These are phyloP conservation scores for Macadamia tetraphylla DNA, from an alignment of 164 flowering plant species.

Conservation along the genomic window DNA sequence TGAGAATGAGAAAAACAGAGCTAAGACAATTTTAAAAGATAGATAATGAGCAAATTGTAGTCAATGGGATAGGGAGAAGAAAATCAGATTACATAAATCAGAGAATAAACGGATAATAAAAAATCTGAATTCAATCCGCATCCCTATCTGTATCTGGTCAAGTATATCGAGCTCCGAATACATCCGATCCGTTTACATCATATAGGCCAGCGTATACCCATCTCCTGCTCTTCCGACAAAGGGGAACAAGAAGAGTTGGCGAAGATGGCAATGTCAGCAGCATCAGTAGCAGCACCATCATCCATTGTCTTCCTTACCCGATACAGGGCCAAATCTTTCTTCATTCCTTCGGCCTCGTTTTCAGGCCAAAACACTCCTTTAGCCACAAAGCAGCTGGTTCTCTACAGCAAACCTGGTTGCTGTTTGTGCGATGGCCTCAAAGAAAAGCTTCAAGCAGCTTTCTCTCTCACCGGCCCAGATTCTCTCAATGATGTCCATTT, in stretches of 20 bases:
- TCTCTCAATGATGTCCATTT: conserved; percentile 66
- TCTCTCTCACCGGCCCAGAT: conserved; percentile 52
- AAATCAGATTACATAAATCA: too few species aligned
- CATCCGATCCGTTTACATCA: too few species aligned
- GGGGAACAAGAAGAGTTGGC: neutral
- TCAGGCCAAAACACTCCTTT: conserved; percentile 12
- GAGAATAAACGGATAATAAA: too few species aligned
- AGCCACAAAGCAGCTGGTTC: conserved; percentile 39
- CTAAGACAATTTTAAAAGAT: too few species aligned
- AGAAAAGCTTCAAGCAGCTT: conserved; percentile 80
- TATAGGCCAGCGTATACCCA: too few species aligned
- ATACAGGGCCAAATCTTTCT: conserved; percentile 16
- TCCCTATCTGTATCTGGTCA: too few species aligned
- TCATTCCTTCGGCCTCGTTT: conserved; percentile 19
- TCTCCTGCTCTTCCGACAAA: too few species aligned
- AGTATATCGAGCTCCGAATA: too few species aligned
- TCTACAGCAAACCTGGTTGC: conserved; percentile 91
- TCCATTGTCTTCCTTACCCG: conserved; percentile 15
- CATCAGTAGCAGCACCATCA: conserved; percentile 16
- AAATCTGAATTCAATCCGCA: too few species aligned
- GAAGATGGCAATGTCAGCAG: conserved; percentile 14
- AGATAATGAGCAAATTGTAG: too few species aligned
- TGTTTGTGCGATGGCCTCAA: conserved; percentile 98
- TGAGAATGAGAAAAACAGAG: too few species aligned
- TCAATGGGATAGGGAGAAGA: too few species aligned